Evolutionary conservation across 176 grass and related monocot species (phyloP).

Genomic region (Olyra latifolia): DNA sequence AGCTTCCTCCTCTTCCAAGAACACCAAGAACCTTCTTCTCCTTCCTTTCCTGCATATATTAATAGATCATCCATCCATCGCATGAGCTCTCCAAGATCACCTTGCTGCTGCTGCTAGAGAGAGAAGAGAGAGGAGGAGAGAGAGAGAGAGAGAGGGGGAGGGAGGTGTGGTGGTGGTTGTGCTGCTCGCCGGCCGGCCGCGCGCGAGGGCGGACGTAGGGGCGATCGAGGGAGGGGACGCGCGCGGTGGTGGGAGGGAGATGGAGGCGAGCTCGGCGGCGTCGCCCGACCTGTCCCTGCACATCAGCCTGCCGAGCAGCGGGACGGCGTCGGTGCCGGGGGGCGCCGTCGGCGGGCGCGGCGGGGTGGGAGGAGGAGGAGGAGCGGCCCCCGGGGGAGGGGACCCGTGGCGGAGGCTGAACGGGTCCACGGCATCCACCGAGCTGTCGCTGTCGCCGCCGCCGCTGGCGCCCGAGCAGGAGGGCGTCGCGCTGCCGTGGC

Average conservation of each 20-base stretch:
- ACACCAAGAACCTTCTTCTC: conserved; percentile 35
- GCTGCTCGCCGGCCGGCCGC: background rate
- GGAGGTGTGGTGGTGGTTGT: background rate
- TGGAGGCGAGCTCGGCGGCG: conserved; percentile 63
- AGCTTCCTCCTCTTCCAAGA: conserved; percentile 24
- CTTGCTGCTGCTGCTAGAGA: background rate
- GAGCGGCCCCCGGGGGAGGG: background rate
- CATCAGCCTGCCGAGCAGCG: conserved; percentile 73
- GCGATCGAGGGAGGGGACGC: conserved; percentile 6
- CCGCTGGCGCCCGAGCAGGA: conserved; percentile 37
- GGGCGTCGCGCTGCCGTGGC: conserved; percentile 44
- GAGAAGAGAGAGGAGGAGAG: background rate
- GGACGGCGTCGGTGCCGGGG: conserved; percentile 10
- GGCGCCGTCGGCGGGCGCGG: conserved; percentile 3
- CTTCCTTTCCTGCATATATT: background rate
- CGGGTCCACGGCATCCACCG: conserved; percentile 51
- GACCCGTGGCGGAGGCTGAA: conserved; percentile 53
- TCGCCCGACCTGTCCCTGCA: conserved; percentile 93
- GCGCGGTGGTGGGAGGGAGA: conserved; percentile 5
- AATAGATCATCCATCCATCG: conserved; percentile 15
- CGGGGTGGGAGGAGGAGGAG: background rate
- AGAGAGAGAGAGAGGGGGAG: too few species aligned
- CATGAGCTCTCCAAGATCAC: conserved; percentile 14
- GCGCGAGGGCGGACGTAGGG: background rate
- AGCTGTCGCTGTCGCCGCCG: conserved; percentile 79